A percentile compares a stretch with the other conserved stretches of the same genome.
These are phyloP conservation scores for Sporothrix sp. DNA, from an alignment of 2,329 filamentous ascomycete species.

Conservation along the genomic window DNA sequence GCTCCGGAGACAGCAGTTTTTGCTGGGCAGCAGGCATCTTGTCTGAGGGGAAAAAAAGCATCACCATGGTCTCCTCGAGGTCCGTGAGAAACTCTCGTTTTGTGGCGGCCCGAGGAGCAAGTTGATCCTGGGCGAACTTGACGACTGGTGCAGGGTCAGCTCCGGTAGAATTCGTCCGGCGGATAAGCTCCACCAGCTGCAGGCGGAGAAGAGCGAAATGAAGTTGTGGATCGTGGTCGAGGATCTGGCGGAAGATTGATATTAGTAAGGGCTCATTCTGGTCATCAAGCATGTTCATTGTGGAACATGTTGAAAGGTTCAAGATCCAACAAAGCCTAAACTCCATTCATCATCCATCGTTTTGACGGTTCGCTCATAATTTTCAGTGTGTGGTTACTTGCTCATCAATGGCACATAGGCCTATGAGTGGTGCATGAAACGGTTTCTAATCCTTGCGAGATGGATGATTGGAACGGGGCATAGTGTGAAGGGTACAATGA, in stretches of 20 bases:
- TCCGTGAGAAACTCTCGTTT: constrained; percentile 75
- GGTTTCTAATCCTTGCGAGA: constrained; percentile 86
- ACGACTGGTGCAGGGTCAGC: constrained; percentile 72
- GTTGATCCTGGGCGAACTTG: constrained; percentile 75
- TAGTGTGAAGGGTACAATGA: constrained; percentile 8
- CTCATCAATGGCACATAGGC: constrained; percentile 83
- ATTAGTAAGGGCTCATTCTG: too few relatives aligned
- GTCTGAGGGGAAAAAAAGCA: constrained; percentile 80
- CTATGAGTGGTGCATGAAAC: constrained; percentile 99
- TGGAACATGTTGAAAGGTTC: too few relatives aligned
- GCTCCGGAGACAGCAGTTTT: constrained; percentile 64
- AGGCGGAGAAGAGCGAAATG: constrained; percentile 86
- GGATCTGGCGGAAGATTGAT: constrained; percentile 53
- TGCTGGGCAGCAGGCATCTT: constrained; percentile 66
- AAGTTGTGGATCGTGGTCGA: constrained; percentile 71
- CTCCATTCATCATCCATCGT: too few relatives aligned
- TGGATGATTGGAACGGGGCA: constrained; percentile 8
- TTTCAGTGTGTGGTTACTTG: constrained; percentile 50
- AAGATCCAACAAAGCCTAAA: too few relatives aligned
- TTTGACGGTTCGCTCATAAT: constrained; percentile 52
- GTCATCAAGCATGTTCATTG: too few relatives aligned
- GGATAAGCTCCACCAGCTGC: constrained; percentile 89
- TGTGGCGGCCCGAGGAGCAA: constrained; percentile 77
- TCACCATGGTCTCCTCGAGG: constrained; percentile 83
- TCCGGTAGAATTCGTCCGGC: constrained; percentile 57